Conservation (phyloP, 495 filamentous ascomycete species). For the Aspergillus homomorphus region DNA sequence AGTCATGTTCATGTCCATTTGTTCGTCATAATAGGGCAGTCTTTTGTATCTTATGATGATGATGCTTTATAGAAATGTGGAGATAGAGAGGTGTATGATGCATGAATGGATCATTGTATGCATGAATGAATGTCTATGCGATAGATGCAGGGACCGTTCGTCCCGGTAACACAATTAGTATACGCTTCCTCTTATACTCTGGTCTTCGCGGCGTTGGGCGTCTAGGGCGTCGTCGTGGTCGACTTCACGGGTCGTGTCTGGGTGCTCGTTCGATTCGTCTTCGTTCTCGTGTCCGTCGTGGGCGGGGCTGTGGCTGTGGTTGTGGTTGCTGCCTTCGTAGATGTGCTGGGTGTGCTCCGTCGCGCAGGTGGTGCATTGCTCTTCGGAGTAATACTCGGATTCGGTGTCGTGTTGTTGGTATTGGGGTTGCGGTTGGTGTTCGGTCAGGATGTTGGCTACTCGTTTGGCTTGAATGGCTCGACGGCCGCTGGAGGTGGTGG, state of each 20-base stretch:
- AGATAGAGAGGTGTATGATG: too few relatives aligned
- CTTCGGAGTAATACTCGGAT: background rate
- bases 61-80: too few relatives aligned
- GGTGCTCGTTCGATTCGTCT: conserved; percentile 5
- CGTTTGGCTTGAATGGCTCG: conserved; percentile 7
- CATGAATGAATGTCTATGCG: too few relatives aligned
- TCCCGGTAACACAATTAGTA: conserved; percentile 31
- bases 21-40: too few relatives aligned
- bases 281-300: conserved; percentile 4
- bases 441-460: background rate
- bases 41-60: too few relatives aligned
- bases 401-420: background rate
- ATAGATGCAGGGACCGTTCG: too few relatives aligned
- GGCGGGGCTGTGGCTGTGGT: conserved; percentile 11
- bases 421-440: background rate
- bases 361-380: background rate
- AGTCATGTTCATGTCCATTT: too few relatives aligned
- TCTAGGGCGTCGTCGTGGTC: conserved; percentile 24
- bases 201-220: conserved; percentile 29
- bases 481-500: background rate
- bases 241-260: background rate
- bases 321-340: background rate
- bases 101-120: too few relatives aligned
- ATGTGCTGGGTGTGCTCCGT: background rate
- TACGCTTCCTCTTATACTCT: conserved; percentile 40